A percentile compares a stretch with the other conserved stretches of the same genome.
These are phyloP conservation scores for Sugiyamaella xylanicola DNA, from an alignment of 1,139 yeast species.

Conservation along the genomic window DNA sequence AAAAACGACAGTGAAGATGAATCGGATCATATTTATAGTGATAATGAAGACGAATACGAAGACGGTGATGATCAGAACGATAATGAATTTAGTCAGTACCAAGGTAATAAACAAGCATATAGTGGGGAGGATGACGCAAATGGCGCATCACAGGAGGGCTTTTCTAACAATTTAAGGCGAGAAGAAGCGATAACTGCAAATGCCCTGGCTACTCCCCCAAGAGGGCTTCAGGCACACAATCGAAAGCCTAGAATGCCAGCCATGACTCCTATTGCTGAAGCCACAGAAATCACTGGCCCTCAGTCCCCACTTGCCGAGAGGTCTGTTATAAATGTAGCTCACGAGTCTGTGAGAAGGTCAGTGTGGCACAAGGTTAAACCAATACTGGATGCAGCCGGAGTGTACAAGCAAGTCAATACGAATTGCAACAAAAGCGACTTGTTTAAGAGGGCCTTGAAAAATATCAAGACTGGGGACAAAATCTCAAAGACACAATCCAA, in stretches of 20 bases:
- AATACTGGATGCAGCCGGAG: constrained; percentile 29
- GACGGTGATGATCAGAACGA: constrained; percentile 40
- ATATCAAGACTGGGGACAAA: constrained; percentile 14
- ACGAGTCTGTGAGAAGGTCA: constrained; percentile 14
- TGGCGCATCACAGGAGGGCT: neutral
- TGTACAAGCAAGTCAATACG: constrained; percentile 39
- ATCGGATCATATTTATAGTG: constrained; percentile 24
- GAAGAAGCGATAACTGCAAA: neutral
- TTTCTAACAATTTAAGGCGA: constrained; percentile 10
- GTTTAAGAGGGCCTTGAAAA: constrained; percentile 20
- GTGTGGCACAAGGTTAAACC: constrained; percentile 20
- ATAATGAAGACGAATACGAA: constrained; percentile 37
- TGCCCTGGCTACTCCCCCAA: constrained; percentile 9
- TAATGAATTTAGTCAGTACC: constrained; percentile 21
- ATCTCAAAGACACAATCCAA: constrained; percentile 5
- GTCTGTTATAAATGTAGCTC: constrained; percentile 21
- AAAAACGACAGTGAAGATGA: constrained; percentile 32
- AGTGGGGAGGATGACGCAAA: constrained; percentile 12
- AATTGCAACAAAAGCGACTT: constrained; percentile 29
- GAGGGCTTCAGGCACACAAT: neutral
- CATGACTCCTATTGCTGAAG: constrained; percentile 43
- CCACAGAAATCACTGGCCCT: constrained; percentile 35
- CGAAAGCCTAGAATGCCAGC: constrained; percentile 24
- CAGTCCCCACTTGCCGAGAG: constrained; percentile 21
- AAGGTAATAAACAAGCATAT: constrained; percentile 14